Evolutionary conservation across 495 filamentous ascomycete species (phyloP).

Genomic region (Penicillium ochrochloron): DNA sequence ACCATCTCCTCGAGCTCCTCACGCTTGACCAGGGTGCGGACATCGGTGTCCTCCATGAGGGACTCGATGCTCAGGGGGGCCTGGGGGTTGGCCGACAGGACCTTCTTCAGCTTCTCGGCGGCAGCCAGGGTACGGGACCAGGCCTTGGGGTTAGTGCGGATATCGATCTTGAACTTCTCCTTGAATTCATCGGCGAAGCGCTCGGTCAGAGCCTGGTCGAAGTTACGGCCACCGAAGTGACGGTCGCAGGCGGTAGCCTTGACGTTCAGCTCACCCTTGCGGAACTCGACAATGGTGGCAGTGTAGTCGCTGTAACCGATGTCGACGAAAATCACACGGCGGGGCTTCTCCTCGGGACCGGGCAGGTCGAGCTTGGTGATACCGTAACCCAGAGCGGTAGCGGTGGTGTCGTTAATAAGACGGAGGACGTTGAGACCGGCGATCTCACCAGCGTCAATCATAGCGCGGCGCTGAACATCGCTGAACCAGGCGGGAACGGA

Average conservation of each 20-base stretch:
- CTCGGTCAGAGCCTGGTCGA: slow-evolving; percentile 92
- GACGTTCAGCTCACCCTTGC: slow-evolving; percentile 94
- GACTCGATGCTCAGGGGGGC: slow-evolving; percentile 98
- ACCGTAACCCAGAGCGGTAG: slow-evolving; percentile 93
- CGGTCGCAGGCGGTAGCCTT: slow-evolving; percentile 92
- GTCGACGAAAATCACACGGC: slow-evolving; percentile 90
- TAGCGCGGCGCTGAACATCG: slow-evolving; percentile 83
- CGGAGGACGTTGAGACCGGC: slow-evolving; percentile 90
- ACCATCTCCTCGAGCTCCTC: slow-evolving; percentile 92
- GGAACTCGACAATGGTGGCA: slow-evolving; percentile 92
- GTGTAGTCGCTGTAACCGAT: slow-evolving; percentile 97
- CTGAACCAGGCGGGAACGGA: slow-evolving; percentile 98
- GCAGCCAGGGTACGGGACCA: slow-evolving; percentile 82
- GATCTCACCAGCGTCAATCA: slow-evolving; percentile 94
- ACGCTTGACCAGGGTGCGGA: slow-evolving; percentile 84
- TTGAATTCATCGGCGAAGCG: slow-evolving; percentile 95
- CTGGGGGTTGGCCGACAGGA: slow-evolving; percentile 91
- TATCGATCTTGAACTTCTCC: slow-evolving; percentile 89
- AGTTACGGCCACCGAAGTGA: slow-evolving; percentile 96
- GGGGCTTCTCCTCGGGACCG: slow-evolving; percentile 85
- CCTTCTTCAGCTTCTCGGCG: slow-evolving; percentile 98
- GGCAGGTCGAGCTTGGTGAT: slow-evolving; percentile 97
- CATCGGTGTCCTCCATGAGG: slow-evolving; percentile 97
- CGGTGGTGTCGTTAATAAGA: slow-evolving; percentile 97
- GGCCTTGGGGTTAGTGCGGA: slow-evolving; percentile 87